Base-by-base conservation (phyloP, 495 filamentous ascomycete genomes). In the Penicillium maclennaniae region DNA sequence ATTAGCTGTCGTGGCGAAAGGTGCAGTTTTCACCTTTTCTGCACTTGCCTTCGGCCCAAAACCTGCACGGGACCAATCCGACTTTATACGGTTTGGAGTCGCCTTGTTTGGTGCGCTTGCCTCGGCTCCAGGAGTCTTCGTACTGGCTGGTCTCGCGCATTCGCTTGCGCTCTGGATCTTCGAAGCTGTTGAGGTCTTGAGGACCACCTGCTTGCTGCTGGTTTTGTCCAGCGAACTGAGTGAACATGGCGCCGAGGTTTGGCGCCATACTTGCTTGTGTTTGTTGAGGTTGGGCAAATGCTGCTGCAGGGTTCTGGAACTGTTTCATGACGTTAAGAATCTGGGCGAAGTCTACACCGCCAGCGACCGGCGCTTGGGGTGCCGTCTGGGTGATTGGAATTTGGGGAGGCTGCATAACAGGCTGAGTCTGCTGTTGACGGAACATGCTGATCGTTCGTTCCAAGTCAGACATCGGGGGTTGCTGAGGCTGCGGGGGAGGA, bases 21-120 rank as follows among this genome's bases (percentile, higher is more conserved):
- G 88, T 93, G 67, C 91, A 96, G 31, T 86, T 85, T 16, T 87
- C 86, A 4, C 91, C 91, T 68, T 95, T 93, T 16, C 78, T 76
- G 69, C 91, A 96, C 66, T 85, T 85, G 15, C 90, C 90, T 51
- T 87, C 79, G 6, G 79, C 73, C 76, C 79, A 96, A 69, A 90
- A 95, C 44, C 78, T 81, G 70, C 91, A 96, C 15, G 87, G 78
- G 45, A 79, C 73, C 27, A 69, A 55, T 45, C 70, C 70, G 43
- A 63, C 68, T 55, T 73, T 74, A 45, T 72, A 72, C 66, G 73
- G 70, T 53, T 70, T 67, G 14, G 69, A 55, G 7, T 59, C 67
- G 48, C 63, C 69, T 7, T 58, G 46, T 42, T 61, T 66, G 16
- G 67, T 72, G 7, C 72, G 69, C 54, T 74, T 77, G 26, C 58